These are phyloP conservation scores for Hamigera avellanea DNA, from an alignment of 495 filamentous ascomycete species.

Conservation along the genomic window DNA sequence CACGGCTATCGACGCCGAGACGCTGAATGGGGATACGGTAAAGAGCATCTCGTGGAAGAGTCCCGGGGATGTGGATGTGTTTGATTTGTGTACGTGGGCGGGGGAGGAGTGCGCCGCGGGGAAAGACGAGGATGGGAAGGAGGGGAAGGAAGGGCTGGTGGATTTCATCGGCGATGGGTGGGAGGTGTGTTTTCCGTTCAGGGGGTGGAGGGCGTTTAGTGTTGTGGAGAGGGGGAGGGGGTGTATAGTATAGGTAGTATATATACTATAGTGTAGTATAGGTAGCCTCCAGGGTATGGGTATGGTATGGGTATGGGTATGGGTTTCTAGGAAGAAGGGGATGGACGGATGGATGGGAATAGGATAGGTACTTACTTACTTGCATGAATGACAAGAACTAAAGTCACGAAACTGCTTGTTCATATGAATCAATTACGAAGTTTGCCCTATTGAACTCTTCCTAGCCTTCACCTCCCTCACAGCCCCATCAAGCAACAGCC, in stretches of 20 bases:
- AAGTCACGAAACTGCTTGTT: too few relatives aligned
- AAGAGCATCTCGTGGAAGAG: slow-evolving; percentile 24
- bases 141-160: slow-evolving; percentile 1
- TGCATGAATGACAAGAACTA: too few relatives aligned
- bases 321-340: too few relatives aligned
- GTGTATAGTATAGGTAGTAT: too few relatives aligned
- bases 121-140: background rate
- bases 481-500: slow-evolving; percentile 13
- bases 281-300: too few relatives aligned
- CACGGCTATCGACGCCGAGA: slow-evolving; percentile 1
- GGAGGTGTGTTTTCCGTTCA: slow-evolving; percentile 20
- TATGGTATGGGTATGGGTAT: too few relatives aligned
- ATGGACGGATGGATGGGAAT: too few relatives aligned
- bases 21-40: slow-evolving; percentile 8
- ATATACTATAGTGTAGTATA: too few relatives aligned
- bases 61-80: slow-evolving; percentile 2
- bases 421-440: too few relatives aligned
- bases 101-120: slow-evolving; percentile 7
- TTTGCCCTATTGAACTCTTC: too few relatives aligned
- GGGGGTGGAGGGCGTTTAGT: slow-evolving; percentile 12
- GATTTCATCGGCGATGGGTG: slow-evolving; percentile 14
- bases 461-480: slow-evolving; percentile 9
- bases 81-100: slow-evolving; percentile 18
- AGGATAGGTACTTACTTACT: too few relatives aligned
- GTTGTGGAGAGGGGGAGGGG: slow-evolving; percentile 12